Base-by-base conservation (phyloP, 179 eudicot genomes). In the Corrigiola litoralis region DNA sequence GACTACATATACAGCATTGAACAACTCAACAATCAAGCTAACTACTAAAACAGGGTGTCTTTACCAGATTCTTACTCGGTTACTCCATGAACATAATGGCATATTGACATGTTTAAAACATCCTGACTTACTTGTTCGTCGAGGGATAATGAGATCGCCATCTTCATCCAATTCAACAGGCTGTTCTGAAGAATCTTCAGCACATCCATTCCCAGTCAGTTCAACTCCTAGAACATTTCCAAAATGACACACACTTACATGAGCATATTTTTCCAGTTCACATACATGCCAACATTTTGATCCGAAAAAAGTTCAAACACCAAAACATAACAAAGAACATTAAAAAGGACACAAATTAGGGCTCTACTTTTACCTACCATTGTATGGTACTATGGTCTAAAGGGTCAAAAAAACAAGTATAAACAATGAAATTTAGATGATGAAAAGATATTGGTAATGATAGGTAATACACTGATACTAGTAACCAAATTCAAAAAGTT, bases 131-230 rank as follows among this genome's bases (percentile, higher is more conserved):
- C 95, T 72, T 32, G 57, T 73, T 47, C 89, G 76, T 34, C 96
- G 82, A 60, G 85, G 51, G 66, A 94, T 67, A 70, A 90, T 70
- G 63, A 94, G 92, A 68, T 94, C 96, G 47, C 99, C 99, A 76
- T 94, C 99, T 74, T 86, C 95, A 82, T 94, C 99, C 53, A 81
- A 60, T 61, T 65, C 75, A 73, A 70, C 64, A 23, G 20, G 60
- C 54, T 74, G 72, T 27, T 65, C 46, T 4, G 2, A 24, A 58
- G 77, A 62, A 58, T 45, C 25, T 50, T 49, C 66, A 68, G 6
- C 54, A 68, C 47, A 36, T 61, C 41, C 59, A 28, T 48, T 36
- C 48, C 36, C 65, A 45, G 32, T 13, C 21, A 52, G 48, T 20
- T 73, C 50, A 56, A 34, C 63, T 40, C 47, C 80, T 73, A 64